Conservation (phyloP, 192 early-diverging fungal species). For the Coemansia sp. region DNA sequence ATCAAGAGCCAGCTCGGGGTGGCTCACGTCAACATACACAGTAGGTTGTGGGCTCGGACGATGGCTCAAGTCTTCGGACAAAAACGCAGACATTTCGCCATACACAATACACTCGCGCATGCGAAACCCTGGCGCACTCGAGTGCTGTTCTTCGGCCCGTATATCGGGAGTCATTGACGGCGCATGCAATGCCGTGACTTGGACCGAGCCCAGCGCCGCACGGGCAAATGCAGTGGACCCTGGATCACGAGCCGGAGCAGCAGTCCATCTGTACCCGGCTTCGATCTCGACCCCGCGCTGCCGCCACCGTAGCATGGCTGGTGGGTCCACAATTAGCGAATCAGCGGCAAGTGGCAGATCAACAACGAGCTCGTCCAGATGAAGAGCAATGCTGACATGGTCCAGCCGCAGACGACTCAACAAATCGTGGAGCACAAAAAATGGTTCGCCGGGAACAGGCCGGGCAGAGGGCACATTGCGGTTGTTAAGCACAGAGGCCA, state of each 20-base stretch:
- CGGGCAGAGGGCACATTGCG: slow-evolving; percentile 4
- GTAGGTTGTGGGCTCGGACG: slow-evolving; percentile 43
- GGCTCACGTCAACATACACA: slow-evolving; percentile 32
- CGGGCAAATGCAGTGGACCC: slow-evolving; percentile 49
- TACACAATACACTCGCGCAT: slow-evolving; percentile 35
- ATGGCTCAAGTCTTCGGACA: slow-evolving; percentile 48
- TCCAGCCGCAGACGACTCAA: slow-evolving; percentile 49
- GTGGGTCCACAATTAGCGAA: slow-evolving; percentile 21
- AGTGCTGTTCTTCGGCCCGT: slow-evolving; percentile 39
- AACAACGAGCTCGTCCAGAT: slow-evolving; percentile 38
- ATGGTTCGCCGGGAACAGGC: slow-evolving; percentile 27
- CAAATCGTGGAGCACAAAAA: slow-evolving; percentile 47
- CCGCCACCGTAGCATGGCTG: slow-evolving; percentile 50
- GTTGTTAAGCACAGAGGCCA: slow-evolving; percentile 28
- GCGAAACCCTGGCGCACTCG: slow-evolving; percentile 30
- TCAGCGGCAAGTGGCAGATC: slow-evolving; percentile 45
- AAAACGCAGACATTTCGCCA: slow-evolving; percentile 53
- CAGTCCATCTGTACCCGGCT: slow-evolving; percentile 39
- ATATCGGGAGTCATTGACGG: slow-evolving; percentile 50
- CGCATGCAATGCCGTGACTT: slow-evolving; percentile 35
- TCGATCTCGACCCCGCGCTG: slow-evolving; percentile 39
- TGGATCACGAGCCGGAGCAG: slow-evolving; percentile 10
- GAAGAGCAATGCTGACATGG: slow-evolving; percentile 36
- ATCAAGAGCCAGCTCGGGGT: slow-evolving; percentile 41
- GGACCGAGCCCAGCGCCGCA: slow-evolving; percentile 25